Percentiles rank a stretch among this genome's conserved stretches.
Evolutionary conservation across 1,284 basidiomycete species (phyloP).

Genomic region (Fomitopsis schrenkii): DNA sequence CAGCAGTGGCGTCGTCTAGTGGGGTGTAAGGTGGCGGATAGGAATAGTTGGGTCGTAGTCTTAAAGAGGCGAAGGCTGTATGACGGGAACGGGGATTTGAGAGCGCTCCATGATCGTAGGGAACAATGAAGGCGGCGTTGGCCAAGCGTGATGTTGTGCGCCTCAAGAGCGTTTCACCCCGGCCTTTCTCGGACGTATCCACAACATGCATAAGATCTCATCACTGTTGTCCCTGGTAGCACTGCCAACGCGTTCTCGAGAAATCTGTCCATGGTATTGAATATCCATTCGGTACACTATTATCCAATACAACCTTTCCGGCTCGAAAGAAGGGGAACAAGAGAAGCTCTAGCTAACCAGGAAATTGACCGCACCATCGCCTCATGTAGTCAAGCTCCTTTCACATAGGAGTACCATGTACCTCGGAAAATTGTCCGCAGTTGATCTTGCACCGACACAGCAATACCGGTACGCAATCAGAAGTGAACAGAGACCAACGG

Average conservation of each 20-base stretch:
- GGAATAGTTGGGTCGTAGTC: neutral
- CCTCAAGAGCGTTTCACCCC: neutral
- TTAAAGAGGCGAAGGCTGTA: neutral
- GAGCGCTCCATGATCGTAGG: constrained; percentile 1
- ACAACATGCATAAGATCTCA: neutral
- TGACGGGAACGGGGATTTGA: neutral
- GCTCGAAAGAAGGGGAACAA: too few relatives aligned
- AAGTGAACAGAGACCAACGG: neutral
- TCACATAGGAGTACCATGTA: neutral
- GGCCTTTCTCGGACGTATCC: neutral
- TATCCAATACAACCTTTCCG: too few relatives aligned
- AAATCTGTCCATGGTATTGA: too few relatives aligned
- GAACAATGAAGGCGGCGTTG: neutral
- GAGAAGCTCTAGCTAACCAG: too few relatives aligned
- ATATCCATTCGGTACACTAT: too few relatives aligned
- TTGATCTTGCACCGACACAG: neutral
- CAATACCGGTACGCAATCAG: neutral
- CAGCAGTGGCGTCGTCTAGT: constrained; percentile 1
- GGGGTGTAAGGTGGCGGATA: neutral
- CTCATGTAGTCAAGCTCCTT: too few relatives aligned
- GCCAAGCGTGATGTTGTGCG: neutral
- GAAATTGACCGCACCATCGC: too few relatives aligned
- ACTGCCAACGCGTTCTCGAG: too few relatives aligned
- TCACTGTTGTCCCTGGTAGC: too few relatives aligned
- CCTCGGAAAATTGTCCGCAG: neutral